Percentiles rank a stretch among this genome's conserved stretches.
phyloP scores from a whole-genome alignment of 768 basidiomycete species.

The Agrocybe chaxingu region DNA sequence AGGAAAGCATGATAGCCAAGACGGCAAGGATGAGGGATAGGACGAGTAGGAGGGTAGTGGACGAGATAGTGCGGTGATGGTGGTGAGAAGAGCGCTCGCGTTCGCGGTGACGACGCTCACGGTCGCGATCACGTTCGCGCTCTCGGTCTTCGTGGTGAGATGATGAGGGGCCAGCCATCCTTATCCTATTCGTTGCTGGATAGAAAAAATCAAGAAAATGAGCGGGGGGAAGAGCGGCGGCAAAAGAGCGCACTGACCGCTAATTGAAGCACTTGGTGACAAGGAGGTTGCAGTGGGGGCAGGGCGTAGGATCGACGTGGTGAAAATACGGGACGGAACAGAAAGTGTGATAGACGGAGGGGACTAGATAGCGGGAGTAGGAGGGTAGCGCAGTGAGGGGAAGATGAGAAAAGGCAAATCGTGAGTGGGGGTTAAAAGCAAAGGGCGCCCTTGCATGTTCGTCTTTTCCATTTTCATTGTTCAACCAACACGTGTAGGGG shows the following conservation, averaged over 20 bases:
- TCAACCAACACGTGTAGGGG: constrained; percentile 43
- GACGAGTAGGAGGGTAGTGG: constrained; percentile 83
- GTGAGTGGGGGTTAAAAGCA: constrained; percentile 24
- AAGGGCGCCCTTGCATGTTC: constrained; percentile 19
- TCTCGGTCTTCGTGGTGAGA: constrained; percentile 70
- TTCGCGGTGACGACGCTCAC: constrained; percentile 46
- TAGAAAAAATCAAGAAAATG: constrained; percentile 3
- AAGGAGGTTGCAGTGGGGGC: constrained; percentile 62
- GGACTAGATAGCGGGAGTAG: constrained; percentile 7
- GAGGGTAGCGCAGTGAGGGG: constrained; percentile 20
- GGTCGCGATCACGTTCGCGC: constrained; percentile 51
- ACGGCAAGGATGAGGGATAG: constrained; percentile 84
- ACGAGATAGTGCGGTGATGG: constrained; percentile 84
- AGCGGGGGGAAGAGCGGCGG: background rate
- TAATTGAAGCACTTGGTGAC: constrained; percentile 65
- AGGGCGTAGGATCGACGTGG: constrained; percentile 66
- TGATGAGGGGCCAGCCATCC: constrained; percentile 87
- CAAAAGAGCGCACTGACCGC: constrained; percentile 31
- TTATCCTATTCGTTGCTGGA: constrained; percentile 43
- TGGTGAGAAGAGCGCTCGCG: constrained; percentile 57
- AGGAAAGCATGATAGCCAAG: constrained; percentile 86
- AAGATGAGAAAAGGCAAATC: constrained; percentile 13
- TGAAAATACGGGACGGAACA: constrained; percentile 34
- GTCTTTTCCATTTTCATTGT: constrained; percentile 40
- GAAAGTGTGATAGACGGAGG: constrained; percentile 1